These are phyloP conservation scores for Potentilla sterilis DNA, from an alignment of 306 rosid species.

Conservation along the genomic window DNA sequence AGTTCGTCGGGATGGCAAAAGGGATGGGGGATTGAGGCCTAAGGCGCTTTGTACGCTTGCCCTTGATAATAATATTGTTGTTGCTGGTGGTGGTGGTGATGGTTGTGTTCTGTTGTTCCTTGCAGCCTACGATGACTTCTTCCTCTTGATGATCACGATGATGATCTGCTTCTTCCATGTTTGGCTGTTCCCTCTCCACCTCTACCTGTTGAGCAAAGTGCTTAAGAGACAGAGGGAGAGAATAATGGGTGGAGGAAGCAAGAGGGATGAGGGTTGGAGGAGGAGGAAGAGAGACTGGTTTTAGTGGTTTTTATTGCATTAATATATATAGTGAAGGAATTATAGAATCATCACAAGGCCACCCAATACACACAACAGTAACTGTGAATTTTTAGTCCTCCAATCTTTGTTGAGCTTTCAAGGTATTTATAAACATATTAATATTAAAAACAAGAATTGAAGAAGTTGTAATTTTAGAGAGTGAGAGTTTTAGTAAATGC, in stretches of 20 bases:
- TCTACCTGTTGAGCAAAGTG: slow-evolving; percentile 15
- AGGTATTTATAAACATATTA: slow-evolving; percentile 3
- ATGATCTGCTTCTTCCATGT: slow-evolving; percentile 49
- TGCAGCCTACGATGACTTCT: slow-evolving; percentile 43
- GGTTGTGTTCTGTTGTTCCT: slow-evolving; percentile 36
- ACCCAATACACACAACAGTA: slow-evolving; percentile 55
- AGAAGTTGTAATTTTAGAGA: slow-evolving; percentile 14
- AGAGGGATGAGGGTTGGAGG: slow-evolving; percentile 25
- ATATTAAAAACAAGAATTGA: slow-evolving; percentile 10
- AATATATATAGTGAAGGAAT: slow-evolving; percentile 19
- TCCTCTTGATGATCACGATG: slow-evolving; percentile 37
- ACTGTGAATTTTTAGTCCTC: slow-evolving; percentile 43
- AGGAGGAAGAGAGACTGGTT: slow-evolving; percentile 5
- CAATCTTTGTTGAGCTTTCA: slow-evolving; percentile 14
- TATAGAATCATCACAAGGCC: slow-evolving; percentile 59
- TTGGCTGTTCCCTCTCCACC: slow-evolving; percentile 23
- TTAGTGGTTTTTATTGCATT: slow-evolving; percentile 15
- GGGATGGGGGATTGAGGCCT: slow-evolving; percentile 89
- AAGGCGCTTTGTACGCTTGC: slow-evolving; percentile 85
- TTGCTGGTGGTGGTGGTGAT: slow-evolving; percentile 7
- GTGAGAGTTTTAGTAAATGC: slow-evolving; percentile 40
- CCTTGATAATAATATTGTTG: slow-evolving; percentile 43
- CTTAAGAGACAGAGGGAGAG: slow-evolving; percentile 27
- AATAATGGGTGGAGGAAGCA: slow-evolving; percentile 56
- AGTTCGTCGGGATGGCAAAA: slow-evolving; percentile 39